Conservation (phyloP, 1,284 basidiomycete genomes). For the Xerocomus amazonicus region DNA sequence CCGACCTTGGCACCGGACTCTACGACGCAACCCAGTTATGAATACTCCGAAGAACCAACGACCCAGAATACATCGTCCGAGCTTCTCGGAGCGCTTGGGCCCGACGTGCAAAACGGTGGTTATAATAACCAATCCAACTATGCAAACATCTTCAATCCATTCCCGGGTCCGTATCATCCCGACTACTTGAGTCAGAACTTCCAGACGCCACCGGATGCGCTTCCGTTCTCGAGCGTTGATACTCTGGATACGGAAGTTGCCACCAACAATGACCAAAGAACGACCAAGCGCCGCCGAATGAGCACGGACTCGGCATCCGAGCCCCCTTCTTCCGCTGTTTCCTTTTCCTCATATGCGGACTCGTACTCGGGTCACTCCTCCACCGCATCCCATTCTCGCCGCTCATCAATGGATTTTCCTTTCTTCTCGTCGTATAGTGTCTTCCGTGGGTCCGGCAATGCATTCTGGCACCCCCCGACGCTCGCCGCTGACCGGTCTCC, state of each 20-base stretch:
- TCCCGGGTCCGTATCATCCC: constrained; percentile 69
- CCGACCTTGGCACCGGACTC: constrained; percentile 65
- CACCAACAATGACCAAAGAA: constrained; percentile 33
- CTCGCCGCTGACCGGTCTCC: constrained; percentile 50
- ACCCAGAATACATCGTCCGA: constrained; percentile 52
- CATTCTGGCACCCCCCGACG: constrained; percentile 74
- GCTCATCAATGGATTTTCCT: constrained; percentile 61
- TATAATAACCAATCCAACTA: constrained; percentile 33
- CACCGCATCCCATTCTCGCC: constrained; percentile 38
- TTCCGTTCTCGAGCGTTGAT: constrained; percentile 46
- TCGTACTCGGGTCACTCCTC: constrained; percentile 44
- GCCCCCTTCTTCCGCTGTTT: constrained; percentile 57
- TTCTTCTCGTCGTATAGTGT: constrained; percentile 47
- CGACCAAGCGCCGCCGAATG: constrained; percentile 65
- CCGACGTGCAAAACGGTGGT: constrained; percentile 31
- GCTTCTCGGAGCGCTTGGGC: constrained; percentile 61
- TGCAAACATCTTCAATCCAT: constrained; percentile 35
- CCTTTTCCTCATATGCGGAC: constrained; percentile 46
- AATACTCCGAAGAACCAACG: constrained; percentile 38
- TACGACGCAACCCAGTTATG: constrained; percentile 50
- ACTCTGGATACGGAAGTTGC: constrained; percentile 36
- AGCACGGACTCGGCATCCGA: constrained; percentile 68
- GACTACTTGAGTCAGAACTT: constrained; percentile 56
- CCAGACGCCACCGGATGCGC: constrained; percentile 44
- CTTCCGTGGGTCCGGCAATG: constrained; percentile 49